These are phyloP conservation scores for Phytophthora podocarpi DNA, from an alignment of 352 stramenopile species.

Conservation along the genomic window DNA sequence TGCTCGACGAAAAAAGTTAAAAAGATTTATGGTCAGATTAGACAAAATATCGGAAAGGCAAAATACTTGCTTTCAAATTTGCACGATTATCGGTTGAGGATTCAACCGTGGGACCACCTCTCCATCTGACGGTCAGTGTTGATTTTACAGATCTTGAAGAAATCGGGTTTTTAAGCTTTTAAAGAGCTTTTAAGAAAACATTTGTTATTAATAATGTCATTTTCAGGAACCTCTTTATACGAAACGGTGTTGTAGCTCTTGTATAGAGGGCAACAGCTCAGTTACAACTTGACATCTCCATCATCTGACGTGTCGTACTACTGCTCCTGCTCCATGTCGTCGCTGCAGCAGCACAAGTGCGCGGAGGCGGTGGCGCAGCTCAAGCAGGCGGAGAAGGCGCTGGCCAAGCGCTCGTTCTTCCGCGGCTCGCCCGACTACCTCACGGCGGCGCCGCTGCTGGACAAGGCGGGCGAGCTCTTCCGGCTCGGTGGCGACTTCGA, in stretches of 20 bases:
- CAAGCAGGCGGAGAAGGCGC: constrained; percentile 60
- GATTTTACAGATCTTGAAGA: too few relatives aligned
- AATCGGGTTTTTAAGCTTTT: too few relatives aligned
- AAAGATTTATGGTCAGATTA: too few relatives aligned
- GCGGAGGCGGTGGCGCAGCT: constrained; percentile 54
- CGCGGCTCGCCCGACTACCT: constrained; percentile 75
- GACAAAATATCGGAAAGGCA: too few relatives aligned
- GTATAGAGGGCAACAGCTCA: background rate
- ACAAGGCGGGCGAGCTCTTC: constrained; percentile 77
- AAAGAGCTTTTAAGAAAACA: too few relatives aligned
- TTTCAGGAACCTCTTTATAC: constrained; percentile 5
- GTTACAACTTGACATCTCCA: constrained; percentile 2
- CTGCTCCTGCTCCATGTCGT: constrained; percentile 41
- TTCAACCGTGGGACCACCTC: too few relatives aligned
- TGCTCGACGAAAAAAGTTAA: too few relatives aligned
- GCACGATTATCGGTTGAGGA: too few relatives aligned
- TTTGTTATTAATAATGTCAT: too few relatives aligned
- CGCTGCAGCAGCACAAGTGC: constrained; percentile 57
- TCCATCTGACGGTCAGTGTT: too few relatives aligned
- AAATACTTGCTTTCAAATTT: too few relatives aligned
- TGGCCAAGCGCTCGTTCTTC: constrained; percentile 68
- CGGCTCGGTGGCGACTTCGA: constrained; percentile 70
- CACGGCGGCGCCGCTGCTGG: constrained; percentile 63
- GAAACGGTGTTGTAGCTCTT: background rate
- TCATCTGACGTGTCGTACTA: constrained; percentile 15